Percentiles rank a stretch among this genome's conserved stretches.
These are phyloP conservation scores for Monilinia fructicola DNA, from an alignment of 2,329 filamentous ascomycete species.

Conservation along the genomic window DNA sequence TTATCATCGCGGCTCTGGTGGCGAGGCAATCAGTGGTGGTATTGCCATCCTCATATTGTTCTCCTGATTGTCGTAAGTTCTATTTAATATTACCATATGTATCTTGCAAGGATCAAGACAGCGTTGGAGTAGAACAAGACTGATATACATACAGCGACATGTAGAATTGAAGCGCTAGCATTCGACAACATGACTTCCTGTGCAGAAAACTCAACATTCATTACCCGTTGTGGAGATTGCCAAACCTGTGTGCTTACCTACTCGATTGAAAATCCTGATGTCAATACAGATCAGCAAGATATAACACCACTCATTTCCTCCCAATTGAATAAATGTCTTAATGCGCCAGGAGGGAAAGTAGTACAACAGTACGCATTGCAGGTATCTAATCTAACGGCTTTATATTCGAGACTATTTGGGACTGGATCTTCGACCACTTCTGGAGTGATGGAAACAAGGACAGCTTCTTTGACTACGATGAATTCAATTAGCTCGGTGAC, in stretches of 20 bases:
- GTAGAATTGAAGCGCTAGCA: constrained; percentile 27
- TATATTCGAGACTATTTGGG: constrained; percentile 16
- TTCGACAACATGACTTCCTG: constrained; percentile 31
- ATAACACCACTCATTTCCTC: constrained; percentile 18
- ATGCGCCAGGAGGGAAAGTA: constrained; percentile 24
- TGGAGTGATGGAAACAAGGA: neutral
- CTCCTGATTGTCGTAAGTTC: constrained; percentile 36
- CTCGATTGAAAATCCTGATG: constrained; percentile 27
- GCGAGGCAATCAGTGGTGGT: constrained; percentile 27
- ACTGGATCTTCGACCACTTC: constrained; percentile 2
- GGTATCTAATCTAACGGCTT: constrained; percentile 28
- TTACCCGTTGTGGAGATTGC: constrained; percentile 33
- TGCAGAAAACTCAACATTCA: constrained; percentile 31
- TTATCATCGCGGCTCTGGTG: constrained; percentile 28
- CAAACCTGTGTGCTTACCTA: constrained; percentile 33
- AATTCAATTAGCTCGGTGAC: neutral
- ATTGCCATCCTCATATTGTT: constrained; percentile 31
- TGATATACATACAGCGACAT: constrained; percentile 28
- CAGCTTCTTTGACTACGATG: neutral
- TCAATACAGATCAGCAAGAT: constrained; percentile 10
- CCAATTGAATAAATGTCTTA: constrained; percentile 30
- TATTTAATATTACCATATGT: neutral
- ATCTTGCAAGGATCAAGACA: neutral
- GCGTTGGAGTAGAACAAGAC: neutral
- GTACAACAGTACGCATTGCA: constrained; percentile 30